A percentile compares a stretch with the other conserved stretches of the same genome.
These are phyloP conservation scores for Lepiota brunneoincarnata DNA, from an alignment of 768 basidiomycete species.

Conservation along the genomic window DNA sequence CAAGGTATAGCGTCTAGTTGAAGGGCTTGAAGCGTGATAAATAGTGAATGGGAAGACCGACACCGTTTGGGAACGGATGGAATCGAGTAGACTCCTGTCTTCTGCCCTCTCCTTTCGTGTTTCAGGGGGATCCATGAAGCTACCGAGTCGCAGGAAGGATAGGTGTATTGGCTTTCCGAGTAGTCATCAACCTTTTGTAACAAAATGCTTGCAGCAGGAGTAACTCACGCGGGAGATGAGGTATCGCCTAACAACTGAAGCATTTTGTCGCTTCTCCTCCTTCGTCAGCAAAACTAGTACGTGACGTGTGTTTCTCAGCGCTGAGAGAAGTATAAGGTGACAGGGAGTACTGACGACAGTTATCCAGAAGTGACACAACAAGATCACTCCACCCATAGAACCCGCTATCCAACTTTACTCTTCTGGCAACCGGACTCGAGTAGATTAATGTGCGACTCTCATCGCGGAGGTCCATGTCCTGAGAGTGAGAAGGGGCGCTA, in stretches of 20 bases:
- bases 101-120: constrained; percentile 61
- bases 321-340: background rate
- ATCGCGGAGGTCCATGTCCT: constrained; percentile 85
- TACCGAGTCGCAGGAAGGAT: constrained; percentile 70
- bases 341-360: constrained; percentile 54
- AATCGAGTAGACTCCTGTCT: constrained; percentile 55
- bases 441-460: constrained; percentile 72
- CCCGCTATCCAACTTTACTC: constrained; percentile 59
- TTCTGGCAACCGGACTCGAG: constrained; percentile 60
- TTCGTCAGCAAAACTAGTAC: constrained; percentile 60
- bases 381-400: constrained; percentile 69
- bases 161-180: constrained; percentile 73
- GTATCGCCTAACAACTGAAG: constrained; percentile 39
- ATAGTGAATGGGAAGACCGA: constrained; percentile 75
- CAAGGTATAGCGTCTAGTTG: constrained; percentile 66
- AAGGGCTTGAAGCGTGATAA: constrained; percentile 61
- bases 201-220: background rate
- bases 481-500: background rate
- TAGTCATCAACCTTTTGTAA: background rate
- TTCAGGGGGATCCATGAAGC: constrained; percentile 60
- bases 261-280: constrained; percentile 54
- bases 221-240: constrained; percentile 65
- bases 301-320: constrained; percentile 5
- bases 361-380: constrained; percentile 67
- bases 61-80: constrained; percentile 47